phyloP scores from a whole-genome alignment of 371 early-diverging fungal genomes.

The Rhizopus arrhizus region DNA sequence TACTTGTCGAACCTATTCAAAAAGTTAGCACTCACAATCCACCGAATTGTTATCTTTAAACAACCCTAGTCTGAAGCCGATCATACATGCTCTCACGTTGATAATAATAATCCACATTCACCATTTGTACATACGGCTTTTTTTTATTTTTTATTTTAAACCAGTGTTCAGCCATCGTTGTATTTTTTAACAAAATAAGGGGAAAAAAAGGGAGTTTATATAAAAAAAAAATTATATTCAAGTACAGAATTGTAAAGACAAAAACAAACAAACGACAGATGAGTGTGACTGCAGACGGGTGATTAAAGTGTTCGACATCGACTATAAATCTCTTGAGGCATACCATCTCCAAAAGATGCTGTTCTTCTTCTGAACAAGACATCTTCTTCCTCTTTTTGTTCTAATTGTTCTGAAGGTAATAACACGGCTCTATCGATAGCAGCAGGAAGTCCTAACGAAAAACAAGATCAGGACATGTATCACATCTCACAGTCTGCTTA shows the following conservation, averaged over 20 bases:
- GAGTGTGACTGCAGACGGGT: too few species aligned
- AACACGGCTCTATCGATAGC: constrained; percentile 53
- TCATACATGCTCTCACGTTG: constrained; percentile 1
- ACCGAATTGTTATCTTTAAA: not conserved
- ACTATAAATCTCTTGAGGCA: constrained; percentile 18
- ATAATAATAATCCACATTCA: not conserved
- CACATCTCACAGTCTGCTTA: constrained; percentile 8
- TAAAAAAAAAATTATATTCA: not conserved
- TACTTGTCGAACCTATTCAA: not conserved
- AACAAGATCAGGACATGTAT: not conserved
- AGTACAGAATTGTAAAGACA: too few species aligned
- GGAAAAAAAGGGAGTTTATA: constrained; percentile 6
- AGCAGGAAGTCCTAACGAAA: constrained; percentile 41
- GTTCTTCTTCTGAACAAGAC: constrained; percentile 21
- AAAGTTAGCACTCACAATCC: not conserved
- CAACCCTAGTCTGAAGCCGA: not conserved
- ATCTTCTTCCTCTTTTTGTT: constrained; percentile 29
- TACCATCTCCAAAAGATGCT: constrained; percentile 14
- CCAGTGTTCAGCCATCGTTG: constrained; percentile 1
- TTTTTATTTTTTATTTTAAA: constrained; percentile 10
- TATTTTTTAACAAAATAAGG: not conserved
- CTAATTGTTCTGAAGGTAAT: constrained; percentile 44
- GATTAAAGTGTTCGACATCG: constrained; percentile 21
- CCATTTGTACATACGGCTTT: not conserved
- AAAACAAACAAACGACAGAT: too few species aligned